phyloP scores from a whole-genome alignment of 257 asterid species.

The Nicotiana sylvestris region DNA sequence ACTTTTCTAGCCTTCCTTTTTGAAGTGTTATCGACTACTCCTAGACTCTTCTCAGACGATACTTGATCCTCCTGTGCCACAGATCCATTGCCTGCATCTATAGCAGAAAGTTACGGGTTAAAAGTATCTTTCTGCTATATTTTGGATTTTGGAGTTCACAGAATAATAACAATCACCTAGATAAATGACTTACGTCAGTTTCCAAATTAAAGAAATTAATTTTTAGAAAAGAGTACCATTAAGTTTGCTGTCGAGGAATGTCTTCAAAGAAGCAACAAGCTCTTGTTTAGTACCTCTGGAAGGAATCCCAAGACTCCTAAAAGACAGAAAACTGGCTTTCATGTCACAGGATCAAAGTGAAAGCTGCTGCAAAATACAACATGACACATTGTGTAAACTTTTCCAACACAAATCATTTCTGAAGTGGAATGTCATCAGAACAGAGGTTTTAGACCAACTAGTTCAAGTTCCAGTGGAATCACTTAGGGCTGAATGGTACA shows the following conservation, averaged over 20 bases:
- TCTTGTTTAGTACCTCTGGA: conserved; percentile 53
- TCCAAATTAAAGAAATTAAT: not conserved
- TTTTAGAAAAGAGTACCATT: conserved; percentile 37
- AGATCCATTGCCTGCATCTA: conserved; percentile 32
- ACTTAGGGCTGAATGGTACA: not conserved
- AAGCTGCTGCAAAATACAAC: not conserved
- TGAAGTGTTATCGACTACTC: conserved; percentile 17
- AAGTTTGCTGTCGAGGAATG: conserved; percentile 29
- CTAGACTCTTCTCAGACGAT: conserved; percentile 24
- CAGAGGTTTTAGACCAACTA: not conserved
- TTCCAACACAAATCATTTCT: not conserved
- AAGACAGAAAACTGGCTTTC: conserved; percentile 3
- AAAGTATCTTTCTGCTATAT: not conserved
- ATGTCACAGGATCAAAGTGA: conserved; percentile 1
- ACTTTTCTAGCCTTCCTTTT: conserved; percentile 33
- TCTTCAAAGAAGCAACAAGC: conserved; percentile 49
- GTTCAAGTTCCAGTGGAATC: not conserved
- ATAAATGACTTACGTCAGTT: not conserved
- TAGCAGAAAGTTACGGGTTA: conserved; percentile 2
- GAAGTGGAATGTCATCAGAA: not conserved
- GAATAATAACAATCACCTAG: not conserved
- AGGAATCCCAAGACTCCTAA: conserved; percentile 51
- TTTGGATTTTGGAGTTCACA: not conserved
- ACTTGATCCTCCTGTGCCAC: conserved; percentile 20
- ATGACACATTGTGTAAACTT: not conserved